Evolutionary conservation across 2,329 filamentous ascomycete species (phyloP).

Genomic region (Plectosphaerella plurivora): DNA sequence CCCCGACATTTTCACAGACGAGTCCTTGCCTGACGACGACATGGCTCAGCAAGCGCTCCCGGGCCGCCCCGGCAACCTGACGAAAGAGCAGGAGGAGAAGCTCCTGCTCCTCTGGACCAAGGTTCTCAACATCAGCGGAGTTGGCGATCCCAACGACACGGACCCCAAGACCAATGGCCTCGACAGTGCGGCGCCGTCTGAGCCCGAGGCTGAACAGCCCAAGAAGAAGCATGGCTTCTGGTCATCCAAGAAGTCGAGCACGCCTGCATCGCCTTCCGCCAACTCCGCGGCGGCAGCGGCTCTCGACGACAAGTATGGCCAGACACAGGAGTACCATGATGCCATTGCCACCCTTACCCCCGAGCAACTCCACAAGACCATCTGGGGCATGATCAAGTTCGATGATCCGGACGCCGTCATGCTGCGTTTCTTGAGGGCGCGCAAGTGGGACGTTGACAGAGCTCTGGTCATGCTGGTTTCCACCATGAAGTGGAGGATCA

Average conservation of each 20-base stretch:
- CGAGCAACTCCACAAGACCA: slow-evolving; percentile 71
- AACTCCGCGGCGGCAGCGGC: slow-evolving; percentile 12
- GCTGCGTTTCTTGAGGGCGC: slow-evolving; percentile 78
- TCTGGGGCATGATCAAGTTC: slow-evolving; percentile 94
- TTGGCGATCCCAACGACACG: slow-evolving; percentile 31
- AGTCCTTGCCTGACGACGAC: slow-evolving; percentile 3
- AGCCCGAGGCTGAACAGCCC: not conserved
- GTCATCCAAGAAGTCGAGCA: not conserved
- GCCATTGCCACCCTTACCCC: slow-evolving; percentile 73
- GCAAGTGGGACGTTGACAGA: slow-evolving; percentile 93
- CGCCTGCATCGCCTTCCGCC: slow-evolving; percentile 15
- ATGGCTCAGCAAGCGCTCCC: slow-evolving; percentile 47
- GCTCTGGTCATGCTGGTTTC: slow-evolving; percentile 92
- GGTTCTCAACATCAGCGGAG: slow-evolving; percentile 71
- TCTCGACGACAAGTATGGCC: slow-evolving; percentile 84
- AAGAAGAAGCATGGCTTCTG: not conserved
- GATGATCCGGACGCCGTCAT: slow-evolving; percentile 87
- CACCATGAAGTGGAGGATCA: slow-evolving; percentile 85
- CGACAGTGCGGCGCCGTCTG: not conserved
- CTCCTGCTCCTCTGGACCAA: slow-evolving; percentile 81
- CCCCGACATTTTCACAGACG: not conserved
- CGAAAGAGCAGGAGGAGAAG: slow-evolving; percentile 83
- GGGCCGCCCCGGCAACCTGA: slow-evolving; percentile 81
- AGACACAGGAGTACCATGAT: slow-evolving; percentile 80
- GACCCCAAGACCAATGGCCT: not conserved